These are phyloP conservation scores for Geosiphon pyriformis DNA, from an alignment of 192 early-diverging fungal genomes.

Conservation along the genomic window DNA sequence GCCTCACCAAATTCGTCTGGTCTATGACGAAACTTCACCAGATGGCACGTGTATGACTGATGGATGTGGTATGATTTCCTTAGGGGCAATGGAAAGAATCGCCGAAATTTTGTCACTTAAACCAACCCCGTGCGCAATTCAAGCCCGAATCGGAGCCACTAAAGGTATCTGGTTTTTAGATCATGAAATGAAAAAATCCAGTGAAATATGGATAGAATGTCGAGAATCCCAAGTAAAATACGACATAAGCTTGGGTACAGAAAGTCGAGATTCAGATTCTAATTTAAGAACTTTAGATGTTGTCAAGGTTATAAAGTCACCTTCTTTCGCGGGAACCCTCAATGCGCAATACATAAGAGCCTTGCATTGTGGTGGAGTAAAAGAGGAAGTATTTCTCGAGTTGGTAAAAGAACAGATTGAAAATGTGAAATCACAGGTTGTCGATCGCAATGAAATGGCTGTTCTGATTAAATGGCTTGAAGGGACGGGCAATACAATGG, in stretches of 20 bases:
- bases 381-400: slow-evolving; percentile 22
- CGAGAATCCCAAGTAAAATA: slow-evolving; percentile 31
- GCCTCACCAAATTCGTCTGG: slow-evolving; percentile 19
- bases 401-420: slow-evolving; percentile 27
- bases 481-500: slow-evolving; percentile 11
- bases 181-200: background rate
- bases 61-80: slow-evolving; percentile 33
- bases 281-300: slow-evolving; percentile 31
- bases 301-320: slow-evolving; percentile 14
- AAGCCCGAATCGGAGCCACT: slow-evolving; percentile 35
- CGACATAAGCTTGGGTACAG: slow-evolving; percentile 10
- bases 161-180: slow-evolving; percentile 34
- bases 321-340: slow-evolving; percentile 19
- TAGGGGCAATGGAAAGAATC: slow-evolving; percentile 27
- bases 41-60: slow-evolving; percentile 31
- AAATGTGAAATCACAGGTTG: slow-evolving; percentile 12
- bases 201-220: slow-evolving; percentile 27
- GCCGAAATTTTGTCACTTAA: slow-evolving; percentile 14
- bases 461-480: slow-evolving; percentile 27
- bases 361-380: slow-evolving; percentile 26
- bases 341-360: slow-evolving; percentile 33
- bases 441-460: slow-evolving; percentile 10
- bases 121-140: slow-evolving; percentile 30
- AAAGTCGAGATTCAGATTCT: slow-evolving; percentile 10
- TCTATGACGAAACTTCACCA: slow-evolving; percentile 9